Conservation (phyloP, 345 rosid genomes). For the Moringa oleifera region DNA sequence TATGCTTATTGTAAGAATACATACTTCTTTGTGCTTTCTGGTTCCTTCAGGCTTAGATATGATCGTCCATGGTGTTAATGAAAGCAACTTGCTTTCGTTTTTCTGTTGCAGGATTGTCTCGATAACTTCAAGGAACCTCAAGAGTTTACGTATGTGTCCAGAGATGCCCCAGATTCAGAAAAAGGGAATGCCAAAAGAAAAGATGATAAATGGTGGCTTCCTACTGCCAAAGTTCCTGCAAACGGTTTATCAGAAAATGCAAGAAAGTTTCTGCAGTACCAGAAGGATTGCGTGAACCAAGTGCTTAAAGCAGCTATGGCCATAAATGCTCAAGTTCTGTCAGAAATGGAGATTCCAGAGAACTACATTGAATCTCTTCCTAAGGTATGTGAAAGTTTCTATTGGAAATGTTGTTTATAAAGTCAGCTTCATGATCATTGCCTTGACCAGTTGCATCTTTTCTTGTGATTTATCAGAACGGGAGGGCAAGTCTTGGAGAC, state of each 20-base stretch:
- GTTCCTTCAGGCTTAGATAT: too few species aligned
- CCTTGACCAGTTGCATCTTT: constrained; percentile 9
- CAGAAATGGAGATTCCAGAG: constrained; percentile 88
- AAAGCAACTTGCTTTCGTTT: neutral
- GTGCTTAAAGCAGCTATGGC: constrained; percentile 98
- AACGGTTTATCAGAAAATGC: constrained; percentile 66
- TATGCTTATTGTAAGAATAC: constrained; percentile 75
- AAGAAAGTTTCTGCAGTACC: constrained; percentile 67
- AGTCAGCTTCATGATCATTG: constrained; percentile 1
- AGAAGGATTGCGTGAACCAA: constrained; percentile 82
- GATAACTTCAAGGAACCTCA: constrained; percentile 70
- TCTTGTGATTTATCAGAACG: constrained; percentile 43
- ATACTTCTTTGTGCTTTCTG: neutral
- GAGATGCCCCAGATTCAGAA: constrained; percentile 59
- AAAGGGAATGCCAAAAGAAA: constrained; percentile 42
- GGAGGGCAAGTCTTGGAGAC: constrained; percentile 86
- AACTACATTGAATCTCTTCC: constrained; percentile 85
- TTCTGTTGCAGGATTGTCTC: constrained; percentile 50
- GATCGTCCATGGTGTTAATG: too few species aligned
- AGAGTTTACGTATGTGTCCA: constrained; percentile 64
- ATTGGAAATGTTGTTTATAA: neutral
- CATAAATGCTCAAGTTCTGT: constrained; percentile 75
- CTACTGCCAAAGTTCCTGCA: constrained; percentile 67
- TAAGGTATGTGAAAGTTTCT: constrained; percentile 38
- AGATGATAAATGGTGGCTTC: constrained; percentile 95